A percentile compares a stretch with the other conserved stretches of the same genome.
phyloP scores from a whole-genome alignment of 495 filamentous ascomycete genomes.

The Xylaria bambusicola region DNA sequence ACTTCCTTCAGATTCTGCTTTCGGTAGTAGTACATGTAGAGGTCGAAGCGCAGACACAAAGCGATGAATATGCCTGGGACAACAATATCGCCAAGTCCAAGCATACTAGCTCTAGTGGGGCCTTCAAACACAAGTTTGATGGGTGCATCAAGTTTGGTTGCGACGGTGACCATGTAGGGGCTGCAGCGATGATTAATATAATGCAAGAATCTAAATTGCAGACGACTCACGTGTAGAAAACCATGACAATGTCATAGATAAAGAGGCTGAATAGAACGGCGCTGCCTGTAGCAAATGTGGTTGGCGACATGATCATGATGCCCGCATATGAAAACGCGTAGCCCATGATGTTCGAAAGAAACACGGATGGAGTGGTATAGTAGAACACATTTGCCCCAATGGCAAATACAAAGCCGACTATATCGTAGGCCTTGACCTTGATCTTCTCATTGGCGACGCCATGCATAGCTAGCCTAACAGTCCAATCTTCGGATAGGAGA shows the following conservation, averaged over 20 bases:
- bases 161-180: constrained; percentile 94
- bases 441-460: constrained; percentile 37
- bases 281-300: constrained; percentile 81
- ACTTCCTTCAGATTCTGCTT: constrained; percentile 39
- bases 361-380: constrained; percentile 68
- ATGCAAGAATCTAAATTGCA: background rate
- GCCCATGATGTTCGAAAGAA: constrained; percentile 83
- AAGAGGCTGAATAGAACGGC: constrained; percentile 79
- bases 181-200: constrained; percentile 25
- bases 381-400: constrained; percentile 64
- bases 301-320: constrained; percentile 84
- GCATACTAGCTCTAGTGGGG: constrained; percentile 69
- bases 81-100: constrained; percentile 91
- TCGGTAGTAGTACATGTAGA: constrained; percentile 76
- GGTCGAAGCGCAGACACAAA: constrained; percentile 85
- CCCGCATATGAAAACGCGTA: constrained; percentile 82
- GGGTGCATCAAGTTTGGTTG: constrained; percentile 84
- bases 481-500: constrained; percentile 50
- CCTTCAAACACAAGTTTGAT: constrained; percentile 90
- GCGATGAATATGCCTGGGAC: constrained; percentile 93
- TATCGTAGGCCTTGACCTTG: constrained; percentile 39
- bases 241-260: constrained; percentile 94
- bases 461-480: constrained; percentile 43
- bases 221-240: constrained; percentile 78
- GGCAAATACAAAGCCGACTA: constrained; percentile 63